Base-by-base conservation (phyloP, 176 grass and related monocot species). In the Paspalum notatum region DNA sequence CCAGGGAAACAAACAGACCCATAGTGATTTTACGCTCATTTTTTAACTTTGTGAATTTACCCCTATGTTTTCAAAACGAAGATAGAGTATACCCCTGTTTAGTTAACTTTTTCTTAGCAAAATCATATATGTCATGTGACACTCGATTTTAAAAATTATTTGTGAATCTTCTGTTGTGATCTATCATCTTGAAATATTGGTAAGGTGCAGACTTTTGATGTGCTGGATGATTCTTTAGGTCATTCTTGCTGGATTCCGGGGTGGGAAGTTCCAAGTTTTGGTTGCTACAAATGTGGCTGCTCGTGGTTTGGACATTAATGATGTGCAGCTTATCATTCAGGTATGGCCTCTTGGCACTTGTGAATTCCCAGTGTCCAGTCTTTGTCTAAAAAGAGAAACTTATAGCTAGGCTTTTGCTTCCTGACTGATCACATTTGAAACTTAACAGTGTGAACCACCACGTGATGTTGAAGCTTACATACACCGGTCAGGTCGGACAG, bases 381-480 rank as follows among this genome's bases (percentile, higher is more conserved):
- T 25, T 59, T n/a, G 4, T 58, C 56, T 58, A 20, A 3, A 22
- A 59, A 59, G 32, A 32, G 12, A 58, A 22, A 5, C 18, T 63
- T 42, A 63, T 50, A 49, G 71, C 9, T 77, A 70, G 10, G 37
- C 11, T 51, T 89, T 86, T 39, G 27, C 21, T 44, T 8, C 2
- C 12, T 41, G 11, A 79, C 58, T 71, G 16, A 55, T 85, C 7
- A 80, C 57, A 47, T 82, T 66, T 37, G 20, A 64, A 76, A 63
- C n/a, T 66, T 85, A 74, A 12, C 60, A 99, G 96, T 99, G 96
- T 82, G 96, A 99, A 67, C 93, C 96, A 51, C 96, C 96, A 62
- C 93, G 91, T 66, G 96, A 99, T 84, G 92, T 99, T 82, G 96
- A 99, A 93, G 93, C 93, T 61, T 99, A 99, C 70, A 99, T 99